These are phyloP conservation scores for Rostrohypoxylon terebratum DNA, from an alignment of 495 filamentous ascomycete genomes.

Conservation along the genomic window DNA sequence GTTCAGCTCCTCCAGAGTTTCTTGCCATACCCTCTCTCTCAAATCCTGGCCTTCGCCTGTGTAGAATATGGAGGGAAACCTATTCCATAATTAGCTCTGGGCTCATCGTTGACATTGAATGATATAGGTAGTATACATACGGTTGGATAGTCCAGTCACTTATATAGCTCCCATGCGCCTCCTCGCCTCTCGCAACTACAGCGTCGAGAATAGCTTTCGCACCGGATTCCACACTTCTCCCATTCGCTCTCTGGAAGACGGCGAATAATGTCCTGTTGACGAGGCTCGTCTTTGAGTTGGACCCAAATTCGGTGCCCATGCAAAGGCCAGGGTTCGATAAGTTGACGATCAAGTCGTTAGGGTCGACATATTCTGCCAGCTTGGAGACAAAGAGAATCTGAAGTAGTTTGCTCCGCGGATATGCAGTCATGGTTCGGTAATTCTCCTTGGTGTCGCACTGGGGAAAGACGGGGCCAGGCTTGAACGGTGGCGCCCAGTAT, in stretches of 20 bases:
- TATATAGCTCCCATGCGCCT: constrained; percentile 59
- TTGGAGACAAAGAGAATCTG: constrained; percentile 55
- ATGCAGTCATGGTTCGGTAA: constrained; percentile 46
- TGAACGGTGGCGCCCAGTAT: constrained; percentile 45
- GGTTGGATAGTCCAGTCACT: constrained; percentile 58
- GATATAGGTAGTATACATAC: constrained; percentile 38
- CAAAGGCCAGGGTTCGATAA: constrained; percentile 59
- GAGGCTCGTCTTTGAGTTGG: constrained; percentile 31
- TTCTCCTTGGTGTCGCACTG: constrained; percentile 50
- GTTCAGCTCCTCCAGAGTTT: constrained; percentile 59
- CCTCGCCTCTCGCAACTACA: constrained; percentile 53
- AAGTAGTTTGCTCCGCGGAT: constrained; percentile 57
- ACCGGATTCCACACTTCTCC: constrained; percentile 49
- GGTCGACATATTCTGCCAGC: constrained; percentile 53
- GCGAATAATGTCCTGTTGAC: constrained; percentile 29
- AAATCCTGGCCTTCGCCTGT: constrained; percentile 53
- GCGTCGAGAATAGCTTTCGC: constrained; percentile 57
- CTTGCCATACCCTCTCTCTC: constrained; percentile 56
- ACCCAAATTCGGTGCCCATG: constrained; percentile 52
- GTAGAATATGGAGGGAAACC: constrained; percentile 47
- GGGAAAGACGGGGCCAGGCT: constrained; percentile 52
- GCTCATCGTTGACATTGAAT: not conserved
- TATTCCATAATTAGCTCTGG: constrained; percentile 3
- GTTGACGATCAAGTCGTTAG: constrained; percentile 61
- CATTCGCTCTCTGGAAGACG: constrained; percentile 44